A percentile compares a stretch with the other conserved stretches of the same genome.
phyloP scores from a whole-genome alignment of 306 rosid species.

The Lupinus albus region DNA sequence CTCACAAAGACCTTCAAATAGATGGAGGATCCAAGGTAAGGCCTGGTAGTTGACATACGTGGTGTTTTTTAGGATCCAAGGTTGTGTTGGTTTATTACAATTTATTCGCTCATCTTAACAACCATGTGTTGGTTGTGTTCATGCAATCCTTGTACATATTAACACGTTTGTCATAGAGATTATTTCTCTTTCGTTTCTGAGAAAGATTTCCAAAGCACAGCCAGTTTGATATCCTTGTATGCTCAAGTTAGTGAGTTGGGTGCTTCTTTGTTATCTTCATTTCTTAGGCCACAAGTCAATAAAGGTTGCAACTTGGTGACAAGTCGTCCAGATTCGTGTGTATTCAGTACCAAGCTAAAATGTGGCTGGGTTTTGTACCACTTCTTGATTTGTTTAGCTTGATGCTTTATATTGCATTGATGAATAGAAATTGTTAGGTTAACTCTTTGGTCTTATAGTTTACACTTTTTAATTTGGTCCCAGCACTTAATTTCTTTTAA shows the following conservation, averaged over 20 bases:
- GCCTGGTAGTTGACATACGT: slow-evolving; percentile 41
- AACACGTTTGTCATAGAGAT: slow-evolving; percentile 36
- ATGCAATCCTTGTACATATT: slow-evolving; percentile 15
- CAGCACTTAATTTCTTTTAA: neutral
- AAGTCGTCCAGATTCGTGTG: slow-evolving; percentile 27
- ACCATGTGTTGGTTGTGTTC: slow-evolving; percentile 23
- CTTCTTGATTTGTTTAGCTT: slow-evolving; percentile 28
- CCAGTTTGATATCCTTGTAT: neutral
- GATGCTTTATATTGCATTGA: slow-evolving; percentile 21
- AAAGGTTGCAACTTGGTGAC: slow-evolving; percentile 33
- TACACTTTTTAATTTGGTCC: neutral
- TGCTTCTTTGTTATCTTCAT: slow-evolving; percentile 30
- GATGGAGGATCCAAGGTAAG: slow-evolving; percentile 54
- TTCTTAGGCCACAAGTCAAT: slow-evolving; percentile 25
- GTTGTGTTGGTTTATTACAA: slow-evolving; percentile 24
- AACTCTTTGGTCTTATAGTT: too few relatives aligned
- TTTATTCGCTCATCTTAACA: slow-evolving; percentile 29
- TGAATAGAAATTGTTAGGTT: neutral
- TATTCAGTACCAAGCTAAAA: slow-evolving; percentile 37
- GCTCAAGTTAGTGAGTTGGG: slow-evolving; percentile 28
- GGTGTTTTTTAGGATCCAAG: slow-evolving; percentile 28
- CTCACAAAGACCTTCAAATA: slow-evolving; percentile 50
- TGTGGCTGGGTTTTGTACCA: slow-evolving; percentile 30
- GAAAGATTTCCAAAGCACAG: slow-evolving; percentile 19
- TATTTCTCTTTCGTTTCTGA: slow-evolving; percentile 31